phyloP scores from a whole-genome alignment of 164 flowering plant genomes.

The Houttuynia cordata region DNA sequence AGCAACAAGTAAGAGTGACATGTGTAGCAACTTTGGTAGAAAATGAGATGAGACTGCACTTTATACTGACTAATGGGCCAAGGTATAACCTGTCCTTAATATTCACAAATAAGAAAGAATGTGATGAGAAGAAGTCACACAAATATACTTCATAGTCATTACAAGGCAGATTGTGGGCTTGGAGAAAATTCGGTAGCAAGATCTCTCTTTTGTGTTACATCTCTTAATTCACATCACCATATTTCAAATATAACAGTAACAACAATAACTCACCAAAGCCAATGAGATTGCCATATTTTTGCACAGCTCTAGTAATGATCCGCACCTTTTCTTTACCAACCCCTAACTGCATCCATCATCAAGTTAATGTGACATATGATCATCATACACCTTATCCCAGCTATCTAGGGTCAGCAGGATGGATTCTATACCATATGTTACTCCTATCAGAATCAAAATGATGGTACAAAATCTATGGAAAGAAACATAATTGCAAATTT shows the following conservation, averaged over 20 bases:
- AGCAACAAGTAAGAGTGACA: too few relatives aligned
- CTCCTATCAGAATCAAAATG: too few relatives aligned
- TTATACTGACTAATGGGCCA: neutral
- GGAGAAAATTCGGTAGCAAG: neutral
- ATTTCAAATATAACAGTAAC: neutral
- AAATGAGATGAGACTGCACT: too few relatives aligned
- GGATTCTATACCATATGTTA: too few relatives aligned
- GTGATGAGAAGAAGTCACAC: neutral
- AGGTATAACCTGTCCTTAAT: neutral
- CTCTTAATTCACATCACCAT: too few relatives aligned
- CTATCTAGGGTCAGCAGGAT: too few relatives aligned
- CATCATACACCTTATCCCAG: too few relatives aligned
- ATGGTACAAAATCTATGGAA: too few relatives aligned
- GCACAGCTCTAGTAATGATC: slow-evolving; percentile 36
- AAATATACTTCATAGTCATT: neutral
- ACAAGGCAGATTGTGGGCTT: neutral
- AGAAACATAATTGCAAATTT: too few relatives aligned
- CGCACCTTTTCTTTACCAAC: slow-evolving; percentile 55
- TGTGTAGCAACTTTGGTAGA: too few relatives aligned
- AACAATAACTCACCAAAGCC: slow-evolving; percentile 67
- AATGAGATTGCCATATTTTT: slow-evolving; percentile 62
- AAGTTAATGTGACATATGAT: neutral
- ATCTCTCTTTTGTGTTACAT: too few relatives aligned
- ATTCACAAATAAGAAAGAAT: neutral
- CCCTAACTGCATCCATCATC: slow-evolving; percentile 50